These are phyloP conservation scores for Trichoderma virens DNA, from an alignment of 495 filamentous ascomycete species.

Conservation along the genomic window DNA sequence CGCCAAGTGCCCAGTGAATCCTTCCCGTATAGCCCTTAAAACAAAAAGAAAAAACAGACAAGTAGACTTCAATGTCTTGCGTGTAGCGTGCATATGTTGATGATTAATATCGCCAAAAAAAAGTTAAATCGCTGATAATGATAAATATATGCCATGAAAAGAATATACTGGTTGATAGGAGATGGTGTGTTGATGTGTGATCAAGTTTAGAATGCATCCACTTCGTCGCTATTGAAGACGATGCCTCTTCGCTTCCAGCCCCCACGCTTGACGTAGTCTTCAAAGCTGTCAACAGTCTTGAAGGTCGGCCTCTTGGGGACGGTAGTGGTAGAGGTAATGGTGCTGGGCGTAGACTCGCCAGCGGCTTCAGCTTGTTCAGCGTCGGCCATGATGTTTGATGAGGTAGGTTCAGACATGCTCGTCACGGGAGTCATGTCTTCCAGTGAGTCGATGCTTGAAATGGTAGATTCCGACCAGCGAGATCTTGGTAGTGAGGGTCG, in stretches of 20 bases:
- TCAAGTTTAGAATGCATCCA: background rate
- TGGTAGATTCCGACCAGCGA: conserved; percentile 13
- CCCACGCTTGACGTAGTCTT: conserved; percentile 35
- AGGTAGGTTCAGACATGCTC: background rate
- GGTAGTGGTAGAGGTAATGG: conserved; percentile 15
- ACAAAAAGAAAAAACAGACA: background rate
- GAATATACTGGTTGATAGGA: background rate
- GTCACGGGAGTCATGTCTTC: background rate
- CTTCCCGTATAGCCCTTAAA: background rate
- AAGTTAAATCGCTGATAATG: background rate
- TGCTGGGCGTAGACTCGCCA: conserved; percentile 20
- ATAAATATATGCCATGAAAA: background rate
- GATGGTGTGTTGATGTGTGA: background rate
- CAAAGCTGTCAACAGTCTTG: conserved; percentile 21
- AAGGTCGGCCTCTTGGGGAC: conserved; percentile 12
- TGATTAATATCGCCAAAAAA: background rate
- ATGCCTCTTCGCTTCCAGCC: conserved; percentile 43
- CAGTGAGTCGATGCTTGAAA: background rate
- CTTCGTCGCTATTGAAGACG: conserved; percentile 31
- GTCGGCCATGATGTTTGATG: background rate
- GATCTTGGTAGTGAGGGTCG: background rate
- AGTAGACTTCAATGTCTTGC: background rate
- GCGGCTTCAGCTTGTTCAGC: conserved; percentile 9
- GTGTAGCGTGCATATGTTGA: background rate
- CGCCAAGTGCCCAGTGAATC: background rate